Evolutionary conservation across 2,329 filamentous ascomycete genomes (phyloP), one percentile per base, ranked within the genome.

Genomic region (Lasiodiplodia sp.): DNA sequence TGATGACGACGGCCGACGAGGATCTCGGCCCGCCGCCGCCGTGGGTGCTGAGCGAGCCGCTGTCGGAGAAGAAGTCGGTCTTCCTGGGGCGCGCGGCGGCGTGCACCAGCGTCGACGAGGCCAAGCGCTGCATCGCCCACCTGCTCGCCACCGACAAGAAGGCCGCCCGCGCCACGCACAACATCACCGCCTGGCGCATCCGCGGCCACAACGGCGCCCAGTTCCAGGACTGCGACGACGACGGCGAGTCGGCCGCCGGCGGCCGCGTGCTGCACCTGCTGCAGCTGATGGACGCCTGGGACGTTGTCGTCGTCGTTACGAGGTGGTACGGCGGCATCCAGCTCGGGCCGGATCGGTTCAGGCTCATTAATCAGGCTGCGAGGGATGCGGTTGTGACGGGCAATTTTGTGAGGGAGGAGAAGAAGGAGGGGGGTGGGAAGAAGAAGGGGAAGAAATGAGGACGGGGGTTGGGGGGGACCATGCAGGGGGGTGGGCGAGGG

Each of bases 251-350:
- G 31, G 96, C 96, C 6, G 96, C 96, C 0, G 96, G 96, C 0
- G 90, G 91, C 0, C 86, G 96, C 52, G 80, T 99, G 75, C 81
- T 98, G 70, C 93, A 97, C 81, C 83, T 99, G 37, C 91, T 99
- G 89, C 94, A 97, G 82, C 82, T 97, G 70, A 97, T 97, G 92
- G 92, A 94, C 75, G 85, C 96, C 12, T 97, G 94, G 94, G 88
- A 96, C 79, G 91, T 91, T 18, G 91, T 98, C 83, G 93, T 99
- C 0, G 91, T 99, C 3, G 95, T 99, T 34, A 94, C 92, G 49
- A 84, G 96, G 71, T 99, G 96, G 96, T 99, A 97, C 79, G 96
- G 96, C 4, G 96, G 96, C 1, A 87, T 97, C 69, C 91, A 94
- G 74, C 81, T 99, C 56, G 96, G 96, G 0, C 94, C 95, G 62